Conservation (phyloP, 2,329 filamentous ascomycete genomes). For the Paracamarosporium sp. region DNA sequence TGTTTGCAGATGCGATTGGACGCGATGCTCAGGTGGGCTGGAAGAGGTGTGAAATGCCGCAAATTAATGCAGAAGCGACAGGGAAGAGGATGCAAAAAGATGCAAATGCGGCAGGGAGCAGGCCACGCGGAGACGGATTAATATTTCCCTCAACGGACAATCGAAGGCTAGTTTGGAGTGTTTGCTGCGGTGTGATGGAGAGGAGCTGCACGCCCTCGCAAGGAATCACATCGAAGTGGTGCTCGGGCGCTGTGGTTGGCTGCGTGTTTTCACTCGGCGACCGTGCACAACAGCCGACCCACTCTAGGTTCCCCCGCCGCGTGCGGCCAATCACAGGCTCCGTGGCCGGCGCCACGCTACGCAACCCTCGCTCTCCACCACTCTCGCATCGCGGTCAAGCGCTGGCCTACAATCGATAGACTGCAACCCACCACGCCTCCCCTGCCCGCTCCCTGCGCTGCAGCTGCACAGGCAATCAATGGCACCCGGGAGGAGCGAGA, state of each 20-base stretch:
- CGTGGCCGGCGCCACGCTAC: conserved; percentile 24
- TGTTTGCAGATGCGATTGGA: conserved; percentile 25
- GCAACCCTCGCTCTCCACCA: conserved; percentile 39
- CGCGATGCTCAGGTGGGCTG: conserved; percentile 9
- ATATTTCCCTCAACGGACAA: conserved; percentile 11
- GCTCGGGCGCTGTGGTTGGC: conserved; percentile 26
- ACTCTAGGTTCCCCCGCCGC: conserved; percentile 30
- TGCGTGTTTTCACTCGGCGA: conserved; percentile 32
- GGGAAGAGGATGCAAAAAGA: conserved; percentile 41
- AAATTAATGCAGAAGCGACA: conserved; percentile 32
- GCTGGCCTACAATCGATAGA: conserved; percentile 46
- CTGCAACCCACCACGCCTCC: conserved; percentile 35
- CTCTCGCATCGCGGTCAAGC: conserved; percentile 41
- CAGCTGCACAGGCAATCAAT: conserved; percentile 45
- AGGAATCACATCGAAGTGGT: conserved; percentile 35
- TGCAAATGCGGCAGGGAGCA: conserved; percentile 32
- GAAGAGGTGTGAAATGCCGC: conserved; percentile 29
- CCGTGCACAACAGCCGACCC: conserved; percentile 29
- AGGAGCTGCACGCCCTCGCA: conserved; percentile 29
- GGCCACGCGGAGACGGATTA: conserved; percentile 18
- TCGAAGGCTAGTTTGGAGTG: conserved; percentile 7
- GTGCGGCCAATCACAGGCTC: conserved; percentile 24
- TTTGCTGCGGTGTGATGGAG: conserved; percentile 42
- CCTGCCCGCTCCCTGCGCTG: conserved; percentile 36
- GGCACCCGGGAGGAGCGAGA: conserved; percentile 32